Base-by-base conservation (phyloP, 495 filamentous ascomycete species). In the Penicillium daleae region DNA sequence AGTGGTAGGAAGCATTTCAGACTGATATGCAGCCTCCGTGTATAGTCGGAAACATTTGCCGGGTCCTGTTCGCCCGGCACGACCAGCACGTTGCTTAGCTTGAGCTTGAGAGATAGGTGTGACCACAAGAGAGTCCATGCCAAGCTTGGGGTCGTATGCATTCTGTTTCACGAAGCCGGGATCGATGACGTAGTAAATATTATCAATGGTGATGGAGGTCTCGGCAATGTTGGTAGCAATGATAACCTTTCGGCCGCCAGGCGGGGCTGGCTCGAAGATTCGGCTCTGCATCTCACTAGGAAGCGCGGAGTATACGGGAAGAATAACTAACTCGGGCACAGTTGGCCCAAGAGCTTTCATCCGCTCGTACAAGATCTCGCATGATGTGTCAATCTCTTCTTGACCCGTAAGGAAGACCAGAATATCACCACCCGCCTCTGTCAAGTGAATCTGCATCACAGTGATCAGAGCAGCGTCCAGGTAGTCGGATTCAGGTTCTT, bases 221-320 rank as follows among this genome's bases (percentile, higher is more conserved):
- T 99, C 95, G 0, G 95, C 95, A 70, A 99, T 99, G 66, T 99
- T 99, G 19, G 95, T 99, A 3, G 95, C 96, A 73, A 99, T 97
- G 53, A 99, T 91, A 17, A 97, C 92, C 76, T 99, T 99, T 56
- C 95, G 83, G 48, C 87, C 90, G 37, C 95, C 95, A 19, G 89
- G 84, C 6, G 94, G 92, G 21, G 96, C 90, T 17, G 93, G 93
- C 26, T 98, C 95, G 72, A 99, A 99, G 51, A 98, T 96, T 60
- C 82, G 85, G 69, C 90, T 94, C 69, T 97, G 95, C 83, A 97
- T 92, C 77, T 99, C 95, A 68, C 87, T 92, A 0, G 93, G 93
- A 35, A 97, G 83, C 3, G 92, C 90, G 39, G 92, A 93, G 73
- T 99, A 99, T 32, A 99, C 93, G 3, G 95, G 96, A 12, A 98